Percentiles rank a stretch among this genome's conserved stretches.
Conservation (phyloP, 1,139 yeast species). For the Yamadazyma membranifaciens region DNA sequence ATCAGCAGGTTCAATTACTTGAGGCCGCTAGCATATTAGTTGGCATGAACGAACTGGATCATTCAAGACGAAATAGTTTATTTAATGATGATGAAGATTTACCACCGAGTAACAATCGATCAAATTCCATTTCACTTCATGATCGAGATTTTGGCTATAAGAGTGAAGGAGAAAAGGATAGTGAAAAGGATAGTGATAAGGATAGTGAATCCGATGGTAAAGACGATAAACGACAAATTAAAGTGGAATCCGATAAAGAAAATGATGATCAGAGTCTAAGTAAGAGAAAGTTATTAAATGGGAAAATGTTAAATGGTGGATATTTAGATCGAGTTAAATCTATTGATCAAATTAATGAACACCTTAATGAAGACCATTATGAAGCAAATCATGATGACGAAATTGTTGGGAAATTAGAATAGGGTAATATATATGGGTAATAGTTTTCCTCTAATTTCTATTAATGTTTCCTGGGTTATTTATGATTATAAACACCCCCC, state of each 20-base stretch:
- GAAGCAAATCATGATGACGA: constrained; percentile 11
- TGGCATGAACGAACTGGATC: constrained; percentile 52
- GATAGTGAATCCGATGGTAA: no score
- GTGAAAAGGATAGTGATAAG: not conserved
- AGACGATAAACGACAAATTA: not conserved
- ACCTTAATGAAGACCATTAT: no score
- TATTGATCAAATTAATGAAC: not conserved
- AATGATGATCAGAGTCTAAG: not conserved
- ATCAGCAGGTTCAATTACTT: constrained; percentile 83
- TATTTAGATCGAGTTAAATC: not conserved
- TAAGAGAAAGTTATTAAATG: no score
- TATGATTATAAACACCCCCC: no score
- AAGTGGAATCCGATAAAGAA: not conserved
- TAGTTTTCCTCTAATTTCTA: no score
- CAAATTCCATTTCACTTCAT: constrained; percentile 11
- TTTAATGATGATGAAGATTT: constrained; percentile 14
- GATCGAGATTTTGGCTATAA: not conserved
- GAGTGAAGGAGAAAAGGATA: not conserved
- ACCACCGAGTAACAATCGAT: constrained; percentile 12
- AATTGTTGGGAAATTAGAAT: constrained; percentile 18
- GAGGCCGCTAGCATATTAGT: constrained; percentile 88
- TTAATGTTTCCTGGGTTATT: no score
- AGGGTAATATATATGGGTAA: constrained; percentile 3
- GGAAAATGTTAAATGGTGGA: not conserved
- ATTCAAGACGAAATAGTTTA: constrained; percentile 16